phyloP scores from a whole-genome alignment of 305 asterid species.

The Petunia hybrid region DNA sequence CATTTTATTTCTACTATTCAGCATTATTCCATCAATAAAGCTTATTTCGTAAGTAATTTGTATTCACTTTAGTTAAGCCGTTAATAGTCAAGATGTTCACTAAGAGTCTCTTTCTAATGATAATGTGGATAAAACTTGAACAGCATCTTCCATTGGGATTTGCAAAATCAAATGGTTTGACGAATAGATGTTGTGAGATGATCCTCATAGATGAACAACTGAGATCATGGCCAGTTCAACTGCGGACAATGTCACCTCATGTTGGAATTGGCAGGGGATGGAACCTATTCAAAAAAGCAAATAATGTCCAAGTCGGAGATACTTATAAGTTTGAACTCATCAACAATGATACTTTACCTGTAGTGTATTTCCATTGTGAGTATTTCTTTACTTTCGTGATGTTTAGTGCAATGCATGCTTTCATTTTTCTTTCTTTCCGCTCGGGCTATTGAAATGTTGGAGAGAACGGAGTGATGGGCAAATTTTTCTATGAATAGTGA shows the following conservation, averaged over 20 bases:
- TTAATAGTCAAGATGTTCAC: background rate
- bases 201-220: conserved; percentile 7
- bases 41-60: background rate
- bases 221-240: conserved; percentile 14
- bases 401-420: background rate
- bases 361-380: conserved; percentile 25
- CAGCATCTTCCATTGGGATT: conserved; percentile 20
- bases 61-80: background rate
- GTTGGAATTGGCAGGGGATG: conserved; percentile 7
- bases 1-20: conserved; percentile 22
- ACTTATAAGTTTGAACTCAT: conserved; percentile 27
- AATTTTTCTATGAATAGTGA: background rate
- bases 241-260: background rate
- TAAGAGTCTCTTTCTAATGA: background rate
- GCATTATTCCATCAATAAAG: background rate
- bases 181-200: background rate
- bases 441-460: background rate
- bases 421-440: background rate
- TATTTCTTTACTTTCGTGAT: background rate
- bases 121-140: background rate
- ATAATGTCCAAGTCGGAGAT: conserved; percentile 24
- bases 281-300: conserved; percentile 13
- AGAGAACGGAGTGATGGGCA: background rate
- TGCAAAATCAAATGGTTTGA: conserved; percentile 28
- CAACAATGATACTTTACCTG: conserved; percentile 15